These are phyloP conservation scores for Zalaria obscura DNA, from an alignment of 2,329 filamentous ascomycete genomes.

Conservation along the genomic window DNA sequence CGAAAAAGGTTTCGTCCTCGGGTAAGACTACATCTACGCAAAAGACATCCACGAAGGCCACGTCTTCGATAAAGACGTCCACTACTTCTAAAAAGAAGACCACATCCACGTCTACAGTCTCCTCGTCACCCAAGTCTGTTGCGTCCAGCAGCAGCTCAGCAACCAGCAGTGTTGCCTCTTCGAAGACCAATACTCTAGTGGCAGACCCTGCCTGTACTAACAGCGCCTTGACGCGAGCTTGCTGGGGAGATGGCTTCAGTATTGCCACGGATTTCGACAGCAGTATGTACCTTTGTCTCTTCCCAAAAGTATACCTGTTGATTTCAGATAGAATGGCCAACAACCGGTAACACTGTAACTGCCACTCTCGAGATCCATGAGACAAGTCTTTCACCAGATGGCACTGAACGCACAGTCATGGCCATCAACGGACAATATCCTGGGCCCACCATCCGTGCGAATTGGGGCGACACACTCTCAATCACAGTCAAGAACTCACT, in stretches of 20 bases:
- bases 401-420: conserved; percentile 16
- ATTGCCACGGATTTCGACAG: conserved; percentile 21
- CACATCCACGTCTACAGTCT: background rate
- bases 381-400: conserved; percentile 30
- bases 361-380: conserved; percentile 32
- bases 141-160: background rate
- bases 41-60: no score
- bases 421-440: conserved; percentile 52
- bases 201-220: background rate
- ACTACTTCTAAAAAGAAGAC: background rate
- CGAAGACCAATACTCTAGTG: background rate
- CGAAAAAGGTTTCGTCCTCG: no score
- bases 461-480: conserved; percentile 32
- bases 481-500: conserved; percentile 41
- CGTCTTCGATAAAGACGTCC: no score
- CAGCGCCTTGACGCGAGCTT: conserved; percentile 8
- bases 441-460: conserved; percentile 41
- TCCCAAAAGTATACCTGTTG: no score
- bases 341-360: conserved; percentile 15
- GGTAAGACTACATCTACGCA: no score
- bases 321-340: conserved; percentile 11
- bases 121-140: background rate
- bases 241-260: conserved; percentile 14
- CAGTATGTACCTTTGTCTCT: no score
- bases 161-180: background rate